Percentiles rank a stretch among this genome's conserved stretches.
These are phyloP conservation scores for Phytophthora lateralis DNA, from an alignment of 352 stramenopile genomes.

Conservation along the genomic window DNA sequence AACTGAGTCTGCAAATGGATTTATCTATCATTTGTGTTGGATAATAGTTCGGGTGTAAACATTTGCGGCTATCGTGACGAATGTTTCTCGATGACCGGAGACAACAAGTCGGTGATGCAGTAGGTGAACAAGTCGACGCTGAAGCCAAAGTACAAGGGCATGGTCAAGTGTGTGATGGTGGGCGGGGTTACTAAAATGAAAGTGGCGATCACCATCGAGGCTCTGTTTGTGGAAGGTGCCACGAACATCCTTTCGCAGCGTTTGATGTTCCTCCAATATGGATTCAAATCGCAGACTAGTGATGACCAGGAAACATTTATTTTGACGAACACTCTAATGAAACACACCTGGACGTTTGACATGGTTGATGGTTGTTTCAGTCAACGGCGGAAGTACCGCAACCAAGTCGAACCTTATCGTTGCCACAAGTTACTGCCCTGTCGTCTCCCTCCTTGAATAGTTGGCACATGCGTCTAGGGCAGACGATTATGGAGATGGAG, in stretches of 20 bases:
- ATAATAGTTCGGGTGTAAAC: slow-evolving; percentile 7
- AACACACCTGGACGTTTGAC: background rate
- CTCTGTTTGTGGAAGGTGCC: slow-evolving; percentile 5
- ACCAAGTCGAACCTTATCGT: no score
- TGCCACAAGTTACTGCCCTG: no score
- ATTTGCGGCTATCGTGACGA: slow-evolving; percentile 5
- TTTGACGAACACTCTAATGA: background rate
- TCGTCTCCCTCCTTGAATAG: background rate
- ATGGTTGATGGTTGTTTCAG: slow-evolving; percentile 10
- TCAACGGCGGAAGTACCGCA: slow-evolving; percentile 4
- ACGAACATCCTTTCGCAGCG: slow-evolving; percentile 11
- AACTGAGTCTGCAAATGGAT: background rate
- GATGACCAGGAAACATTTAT: slow-evolving; percentile 1
- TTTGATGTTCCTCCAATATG: slow-evolving; percentile 1
- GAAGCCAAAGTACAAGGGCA: background rate
- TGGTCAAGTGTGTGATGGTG: slow-evolving; percentile 1
- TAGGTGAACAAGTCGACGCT: background rate
- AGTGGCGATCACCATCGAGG: slow-evolving; percentile 11
- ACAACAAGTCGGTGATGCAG: background rate
- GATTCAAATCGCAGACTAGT: slow-evolving; percentile 5
- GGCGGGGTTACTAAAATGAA: background rate
- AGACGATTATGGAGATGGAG: slow-evolving; percentile 3
- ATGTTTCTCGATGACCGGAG: background rate
- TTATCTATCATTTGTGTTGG: slow-evolving; percentile 12
- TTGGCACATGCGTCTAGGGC: slow-evolving; percentile 6